Conservation (phyloP, 225 moss, liverwort and hornwort species). For the Straminergon stramineum region DNA sequence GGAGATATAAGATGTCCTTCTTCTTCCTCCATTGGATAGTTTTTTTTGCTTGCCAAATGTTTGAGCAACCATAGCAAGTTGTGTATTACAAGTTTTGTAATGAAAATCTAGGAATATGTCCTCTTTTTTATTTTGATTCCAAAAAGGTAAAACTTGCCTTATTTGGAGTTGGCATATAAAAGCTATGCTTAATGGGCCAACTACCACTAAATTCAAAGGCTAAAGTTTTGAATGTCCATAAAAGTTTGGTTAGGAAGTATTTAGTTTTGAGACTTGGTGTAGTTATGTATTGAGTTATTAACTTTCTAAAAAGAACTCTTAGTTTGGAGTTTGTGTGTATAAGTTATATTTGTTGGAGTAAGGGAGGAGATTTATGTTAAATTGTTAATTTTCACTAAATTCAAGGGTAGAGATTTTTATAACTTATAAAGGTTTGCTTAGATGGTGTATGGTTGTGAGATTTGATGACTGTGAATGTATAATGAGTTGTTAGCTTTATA, state of each 20-base stretch:
- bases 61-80: not conserved
- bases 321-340: not conserved
- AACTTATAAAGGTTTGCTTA: not conserved
- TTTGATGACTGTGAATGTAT: not conserved
- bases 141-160: not conserved
- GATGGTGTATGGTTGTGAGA: accelerated
- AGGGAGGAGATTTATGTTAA: too few relatives aligned
- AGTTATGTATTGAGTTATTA: not conserved
- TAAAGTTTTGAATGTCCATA: not conserved
- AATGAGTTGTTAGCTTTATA: too few relatives aligned
- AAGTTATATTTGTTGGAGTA: not conserved
- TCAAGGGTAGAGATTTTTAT: not conserved
- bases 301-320: not conserved
- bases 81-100: not conserved
- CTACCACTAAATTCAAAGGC: not conserved
- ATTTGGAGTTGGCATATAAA: not conserved
- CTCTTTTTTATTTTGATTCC: not conserved
- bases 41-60: not conserved
- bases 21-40: not conserved
- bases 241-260: not conserved
- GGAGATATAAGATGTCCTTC: accelerated
- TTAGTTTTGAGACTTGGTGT: not conserved
- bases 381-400: not conserved
- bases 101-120: not conserved
- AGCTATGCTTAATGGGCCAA: not conserved